Base-by-base conservation (phyloP, 2,329 filamentous ascomycete species). In the Colletotrichum cuscutae region DNA sequence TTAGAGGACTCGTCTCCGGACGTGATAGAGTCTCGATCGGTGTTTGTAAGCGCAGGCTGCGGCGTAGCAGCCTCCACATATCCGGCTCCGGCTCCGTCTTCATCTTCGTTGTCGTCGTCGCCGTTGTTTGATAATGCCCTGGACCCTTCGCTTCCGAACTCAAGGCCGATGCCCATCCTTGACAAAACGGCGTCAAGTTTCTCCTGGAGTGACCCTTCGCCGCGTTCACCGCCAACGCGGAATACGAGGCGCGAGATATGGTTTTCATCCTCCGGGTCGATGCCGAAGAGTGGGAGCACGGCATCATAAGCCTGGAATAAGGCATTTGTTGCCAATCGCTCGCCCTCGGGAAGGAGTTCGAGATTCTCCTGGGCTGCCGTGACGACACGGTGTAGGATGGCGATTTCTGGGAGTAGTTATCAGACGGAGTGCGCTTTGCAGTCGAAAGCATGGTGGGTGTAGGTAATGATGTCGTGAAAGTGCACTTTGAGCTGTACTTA, bases 291-390 rank as follows among this genome's bases (percentile, higher is more conserved):
- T 5, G 89, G 89, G n/a, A 97, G 88, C 54, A 95, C 87, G 68
- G 90, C 87, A 79, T 97, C 93, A 80, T 97, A 97, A 35, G 94
- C 94, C 65, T 89, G 88, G 82, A 97, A 97, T 22, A 98, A 88
- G 11, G 94, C 94, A 78, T 91, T 91, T 71, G 93, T 94, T 4
- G 94, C 92, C 26, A 93, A 86, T 68, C 89, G 88, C 77, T 93
- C 89, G 61, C 88, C 87, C 69, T 91, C 89, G 1, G 90, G 85
- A 2, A 90, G 84, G 12, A 82, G 82, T 58, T 89, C 84, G 65
- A 90, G 86, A 35, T 93, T 87, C 53, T 89, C 85, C 82, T 95
- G 90, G 56, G 94, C 95, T 77, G 89, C 87, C 73, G 87, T 85
- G 78, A 97, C 91, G 78, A 98, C 94, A 71, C 93, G 88, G 82